Evolutionary conservation across 1,284 basidiomycete genomes (phyloP).

Genomic region (Sanghuangporus sanghuang): DNA sequence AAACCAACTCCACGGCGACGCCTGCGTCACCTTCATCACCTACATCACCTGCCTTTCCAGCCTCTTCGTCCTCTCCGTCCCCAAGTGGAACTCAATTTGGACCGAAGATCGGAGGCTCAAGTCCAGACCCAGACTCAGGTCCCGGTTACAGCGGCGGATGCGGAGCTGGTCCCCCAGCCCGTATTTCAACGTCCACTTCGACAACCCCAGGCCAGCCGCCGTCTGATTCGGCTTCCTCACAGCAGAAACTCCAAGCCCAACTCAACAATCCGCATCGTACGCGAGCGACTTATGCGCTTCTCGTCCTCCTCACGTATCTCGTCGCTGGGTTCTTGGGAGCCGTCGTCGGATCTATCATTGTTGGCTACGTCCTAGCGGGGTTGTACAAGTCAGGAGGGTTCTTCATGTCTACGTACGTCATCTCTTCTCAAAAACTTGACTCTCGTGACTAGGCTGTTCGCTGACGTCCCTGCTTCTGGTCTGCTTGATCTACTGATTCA

Average conservation of each 20-base stretch:
- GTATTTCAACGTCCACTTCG: conserved; percentile 19
- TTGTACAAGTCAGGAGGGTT: conserved; percentile 66
- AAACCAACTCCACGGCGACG: background rate
- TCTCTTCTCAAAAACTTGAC: background rate
- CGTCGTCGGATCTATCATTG: conserved; percentile 62
- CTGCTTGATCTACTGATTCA: no score
- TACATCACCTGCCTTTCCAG: background rate
- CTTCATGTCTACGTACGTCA: conserved; percentile 76
- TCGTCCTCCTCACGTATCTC: conserved; percentile 60
- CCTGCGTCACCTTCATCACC: background rate
- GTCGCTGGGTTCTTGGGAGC: conserved; percentile 55
- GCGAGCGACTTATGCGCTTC: conserved; percentile 54
- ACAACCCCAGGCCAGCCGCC: conserved; percentile 16
- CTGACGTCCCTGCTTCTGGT: background rate
- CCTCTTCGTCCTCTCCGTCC: conserved; percentile 1
- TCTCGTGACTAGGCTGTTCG: background rate
- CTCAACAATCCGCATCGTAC: conserved; percentile 47
- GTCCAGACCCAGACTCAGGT: conserved; percentile 11
- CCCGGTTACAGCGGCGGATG: background rate
- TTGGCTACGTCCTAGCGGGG: conserved; percentile 67
- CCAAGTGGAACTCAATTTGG: background rate
- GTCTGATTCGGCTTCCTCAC: background rate
- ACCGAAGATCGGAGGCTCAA: background rate
- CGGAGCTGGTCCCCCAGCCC: background rate
- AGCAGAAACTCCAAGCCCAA: no score